Conservation (phyloP, 768 basidiomycete genomes). For the Naganishia kalamii region DNA sequence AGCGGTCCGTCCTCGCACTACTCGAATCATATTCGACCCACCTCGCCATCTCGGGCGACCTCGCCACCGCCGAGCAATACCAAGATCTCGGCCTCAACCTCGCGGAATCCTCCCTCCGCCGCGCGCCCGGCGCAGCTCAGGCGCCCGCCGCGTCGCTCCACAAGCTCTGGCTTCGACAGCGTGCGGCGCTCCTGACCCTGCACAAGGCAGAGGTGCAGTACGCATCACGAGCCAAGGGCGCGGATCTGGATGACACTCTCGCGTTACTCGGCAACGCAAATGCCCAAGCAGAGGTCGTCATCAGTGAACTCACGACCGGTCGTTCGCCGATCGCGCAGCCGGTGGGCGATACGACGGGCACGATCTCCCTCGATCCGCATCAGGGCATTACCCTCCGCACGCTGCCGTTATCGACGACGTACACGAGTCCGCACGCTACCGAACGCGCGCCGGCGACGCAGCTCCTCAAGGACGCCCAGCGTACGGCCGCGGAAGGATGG, state of each 20-base stretch:
- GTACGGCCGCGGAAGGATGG: conserved; percentile 35
- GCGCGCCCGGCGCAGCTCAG: background rate
- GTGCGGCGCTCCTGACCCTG: conserved; percentile 31
- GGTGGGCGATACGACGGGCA: background rate
- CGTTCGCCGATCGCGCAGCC: background rate
- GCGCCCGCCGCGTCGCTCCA: conserved; percentile 31
- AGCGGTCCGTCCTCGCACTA: conserved; percentile 36
- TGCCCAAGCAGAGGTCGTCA: conserved; percentile 11
- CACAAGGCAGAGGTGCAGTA: conserved; percentile 34
- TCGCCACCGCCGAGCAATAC: conserved; percentile 26
- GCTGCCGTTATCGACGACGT: background rate
- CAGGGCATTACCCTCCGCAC: background rate
- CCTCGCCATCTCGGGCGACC: conserved; percentile 28
- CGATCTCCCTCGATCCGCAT: conserved; percentile 5
- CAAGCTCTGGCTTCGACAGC: conserved; percentile 33
- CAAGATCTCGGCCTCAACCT: conserved; percentile 24
- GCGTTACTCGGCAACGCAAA: conserved; percentile 12
- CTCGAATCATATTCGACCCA: conserved; percentile 35
- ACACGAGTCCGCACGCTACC: background rate
- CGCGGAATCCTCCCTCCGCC: background rate
- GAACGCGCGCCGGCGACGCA: conserved; percentile 15
- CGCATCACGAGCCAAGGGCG: conserved; percentile 27
- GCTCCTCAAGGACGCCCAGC: conserved; percentile 32
- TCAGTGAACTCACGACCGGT: conserved; percentile 1
- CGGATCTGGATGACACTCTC: conserved; percentile 4